Conservation (phyloP, 371 early-diverging fungal species). For the Actinomortierella wolfii region DNA sequence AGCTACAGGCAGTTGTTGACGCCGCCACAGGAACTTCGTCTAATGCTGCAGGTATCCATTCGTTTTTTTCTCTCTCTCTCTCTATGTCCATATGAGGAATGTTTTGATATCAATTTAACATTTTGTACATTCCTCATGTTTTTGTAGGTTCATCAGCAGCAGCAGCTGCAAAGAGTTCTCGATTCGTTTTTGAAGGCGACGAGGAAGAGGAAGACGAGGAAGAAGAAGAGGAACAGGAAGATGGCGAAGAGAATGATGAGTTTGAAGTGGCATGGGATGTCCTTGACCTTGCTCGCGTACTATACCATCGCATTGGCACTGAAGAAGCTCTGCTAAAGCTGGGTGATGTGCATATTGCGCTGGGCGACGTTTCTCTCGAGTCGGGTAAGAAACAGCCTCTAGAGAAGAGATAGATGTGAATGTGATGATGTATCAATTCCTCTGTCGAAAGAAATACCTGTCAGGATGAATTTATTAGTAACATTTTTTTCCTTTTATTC, state of each 20-base stretch:
- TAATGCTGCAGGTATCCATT: slow-evolving; percentile 7
- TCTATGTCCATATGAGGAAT: neutral
- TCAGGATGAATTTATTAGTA: too few relatives aligned
- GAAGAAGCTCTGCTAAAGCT: slow-evolving; percentile 66
- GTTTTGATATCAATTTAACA: neutral
- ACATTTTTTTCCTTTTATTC: too few relatives aligned
- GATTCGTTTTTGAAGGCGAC: slow-evolving; percentile 51
- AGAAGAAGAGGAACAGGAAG: slow-evolving; percentile 49
- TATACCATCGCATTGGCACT: slow-evolving; percentile 68
- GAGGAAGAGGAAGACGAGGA: slow-evolving; percentile 56
- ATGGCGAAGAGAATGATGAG: slow-evolving; percentile 64
- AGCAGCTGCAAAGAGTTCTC: slow-evolving; percentile 49
- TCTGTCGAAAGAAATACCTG: neutral
- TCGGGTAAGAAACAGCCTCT: slow-evolving; percentile 63
- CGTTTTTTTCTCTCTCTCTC: slow-evolving; percentile 6
- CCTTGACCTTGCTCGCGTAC: slow-evolving; percentile 84
- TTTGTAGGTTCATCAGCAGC: slow-evolving; percentile 2
- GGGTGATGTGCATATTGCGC: slow-evolving; percentile 72
- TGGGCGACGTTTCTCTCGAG: slow-evolving; percentile 89
- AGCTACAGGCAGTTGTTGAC: slow-evolving; percentile 28
- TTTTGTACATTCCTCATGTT: neutral
- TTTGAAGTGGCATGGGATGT: slow-evolving; percentile 91
- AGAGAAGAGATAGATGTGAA: slow-evolving; percentile 1
- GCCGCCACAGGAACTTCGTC: slow-evolving; percentile 8
- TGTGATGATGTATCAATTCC: neutral